Evolutionary conservation across 768 basidiomycete species (phyloP), one percentile per base, ranked within the genome.

Genomic region (Pleurotus tuoliensis): DNA sequence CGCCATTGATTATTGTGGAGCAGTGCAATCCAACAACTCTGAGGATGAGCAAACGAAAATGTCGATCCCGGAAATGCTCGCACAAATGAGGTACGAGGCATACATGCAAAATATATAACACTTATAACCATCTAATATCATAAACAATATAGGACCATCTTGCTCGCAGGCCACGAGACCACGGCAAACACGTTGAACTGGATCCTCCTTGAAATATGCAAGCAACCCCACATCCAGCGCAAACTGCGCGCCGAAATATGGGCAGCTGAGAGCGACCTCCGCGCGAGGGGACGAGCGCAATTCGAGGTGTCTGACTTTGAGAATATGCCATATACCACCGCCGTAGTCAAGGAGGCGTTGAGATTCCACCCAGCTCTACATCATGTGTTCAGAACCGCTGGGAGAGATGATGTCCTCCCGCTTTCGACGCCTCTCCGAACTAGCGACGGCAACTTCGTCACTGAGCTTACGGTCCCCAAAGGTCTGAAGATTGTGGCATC

Each of bases 401-500:
- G 66, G 1, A 66, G 69, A 18, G 85, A 88, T 60, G 81, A 85
- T 55, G 64, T 84, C 25, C 64, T 90, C 18, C 84, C 88, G 0
- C 75, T 90, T 37, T 78, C 82, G 5, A 75, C 68, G 55, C 82
- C 83, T 1, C 75, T 85, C 47, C 69, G 60, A 53, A 78, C 76
- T 3, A 69, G 68, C 20, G 73, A 74, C 1, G 84, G 83, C 4
- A 69, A 76, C 55, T 54, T 69, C 9, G 64, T 81, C 39, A 66
- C 61, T 7, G 71, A 80, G 52, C 49, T 86, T 9, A 73, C 76
- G 3, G 69, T 86, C 18, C 75, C 79, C 0, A 78, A 80, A 58
- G 80, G 81, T 7, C 76, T 74, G 34, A 78, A 78, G 48, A 68
- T 85, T 7, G 71, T 83, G 25, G 63, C 76, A 4, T 84, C 83